A percentile compares a stretch with the other conserved stretches of the same genome.
Evolutionary conservation across 2,329 filamentous ascomycete species (phyloP).

Genomic region (Rhinocladiella mackenziei): DNA sequence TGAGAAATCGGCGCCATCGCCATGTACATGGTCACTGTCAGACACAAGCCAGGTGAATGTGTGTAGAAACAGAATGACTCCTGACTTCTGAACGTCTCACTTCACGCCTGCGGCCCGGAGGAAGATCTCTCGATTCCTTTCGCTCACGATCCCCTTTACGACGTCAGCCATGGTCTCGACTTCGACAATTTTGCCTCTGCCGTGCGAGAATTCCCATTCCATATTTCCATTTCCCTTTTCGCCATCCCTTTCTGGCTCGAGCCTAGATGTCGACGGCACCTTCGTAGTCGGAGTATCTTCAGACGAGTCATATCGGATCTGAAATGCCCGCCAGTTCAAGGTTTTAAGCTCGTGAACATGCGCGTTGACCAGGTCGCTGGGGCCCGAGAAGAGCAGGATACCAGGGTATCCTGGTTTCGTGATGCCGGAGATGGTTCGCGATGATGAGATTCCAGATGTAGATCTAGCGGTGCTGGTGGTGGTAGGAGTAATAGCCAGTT

Average conservation of each 20-base stretch:
- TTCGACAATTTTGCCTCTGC: conserved; percentile 20
- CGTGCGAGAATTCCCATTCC: conserved; percentile 20
- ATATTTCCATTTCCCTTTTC: neutral
- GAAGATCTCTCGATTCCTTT: conserved; percentile 15
- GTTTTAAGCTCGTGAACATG: conserved; percentile 24
- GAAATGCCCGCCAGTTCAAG: conserved; percentile 26
- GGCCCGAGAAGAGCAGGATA: conserved; percentile 24
- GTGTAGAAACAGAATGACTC: too few species aligned
- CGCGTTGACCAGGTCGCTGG: conserved; percentile 14
- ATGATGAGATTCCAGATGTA: neutral
- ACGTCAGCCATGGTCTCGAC: conserved; percentile 27
- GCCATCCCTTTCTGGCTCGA: neutral
- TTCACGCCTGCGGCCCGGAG: conserved; percentile 22
- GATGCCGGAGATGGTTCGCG: conserved; percentile 14
- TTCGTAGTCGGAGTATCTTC: conserved; percentile 3
- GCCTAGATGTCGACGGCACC: neutral
- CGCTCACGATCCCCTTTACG: conserved; percentile 15
- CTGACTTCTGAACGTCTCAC: conserved; percentile 4
- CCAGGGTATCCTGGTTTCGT: conserved; percentile 28
- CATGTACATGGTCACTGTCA: too few species aligned
- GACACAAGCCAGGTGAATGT: too few species aligned
- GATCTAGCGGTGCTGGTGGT: conserved; percentile 2
- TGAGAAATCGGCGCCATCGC: too few species aligned
- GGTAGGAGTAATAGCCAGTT: conserved; percentile 17
- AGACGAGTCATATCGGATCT: conserved; percentile 22